Percentiles rank a stretch among this genome's conserved stretches.
phyloP scores from a whole-genome alignment of 2,329 filamentous ascomycete genomes.

The Neopestalotiopsis sp. region DNA sequence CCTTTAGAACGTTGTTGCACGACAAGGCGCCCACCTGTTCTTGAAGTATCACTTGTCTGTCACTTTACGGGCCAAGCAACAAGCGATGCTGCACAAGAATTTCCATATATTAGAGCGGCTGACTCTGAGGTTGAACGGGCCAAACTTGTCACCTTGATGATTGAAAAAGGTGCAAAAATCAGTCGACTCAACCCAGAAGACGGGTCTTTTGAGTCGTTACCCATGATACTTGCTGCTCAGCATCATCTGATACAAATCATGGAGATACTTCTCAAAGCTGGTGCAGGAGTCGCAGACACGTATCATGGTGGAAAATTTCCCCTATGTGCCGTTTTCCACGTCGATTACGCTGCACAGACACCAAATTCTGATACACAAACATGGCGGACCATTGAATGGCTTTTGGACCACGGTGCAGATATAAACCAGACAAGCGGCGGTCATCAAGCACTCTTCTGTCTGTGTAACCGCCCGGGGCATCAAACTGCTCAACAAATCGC shows the following conservation, averaged over 20 bases:
- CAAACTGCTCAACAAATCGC: background rate
- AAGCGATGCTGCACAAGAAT: background rate
- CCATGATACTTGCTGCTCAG: background rate
- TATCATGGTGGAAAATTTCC: background rate
- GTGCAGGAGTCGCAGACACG: background rate
- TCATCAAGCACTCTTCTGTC: background rate
- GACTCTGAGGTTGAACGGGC: background rate
- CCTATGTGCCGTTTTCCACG: background rate
- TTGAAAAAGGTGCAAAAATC: background rate
- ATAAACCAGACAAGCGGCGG: background rate
- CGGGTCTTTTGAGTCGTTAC: background rate
- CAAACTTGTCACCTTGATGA: background rate
- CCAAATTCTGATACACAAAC: too few relatives aligned
- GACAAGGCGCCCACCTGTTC: background rate
- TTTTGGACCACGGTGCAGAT: background rate
- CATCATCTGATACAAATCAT: background rate
- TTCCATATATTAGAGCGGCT: background rate
- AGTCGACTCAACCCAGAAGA: background rate
- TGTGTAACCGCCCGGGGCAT: background rate
- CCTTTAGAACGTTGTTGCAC: constrained; percentile 10
- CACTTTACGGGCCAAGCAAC: too few relatives aligned
- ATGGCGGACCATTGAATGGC: background rate
- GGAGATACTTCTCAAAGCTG: background rate
- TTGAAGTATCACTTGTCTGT: background rate
- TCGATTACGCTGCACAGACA: background rate